Conservation (phyloP, 1,139 yeast species). For the Suhomyces wounanorum region DNA sequence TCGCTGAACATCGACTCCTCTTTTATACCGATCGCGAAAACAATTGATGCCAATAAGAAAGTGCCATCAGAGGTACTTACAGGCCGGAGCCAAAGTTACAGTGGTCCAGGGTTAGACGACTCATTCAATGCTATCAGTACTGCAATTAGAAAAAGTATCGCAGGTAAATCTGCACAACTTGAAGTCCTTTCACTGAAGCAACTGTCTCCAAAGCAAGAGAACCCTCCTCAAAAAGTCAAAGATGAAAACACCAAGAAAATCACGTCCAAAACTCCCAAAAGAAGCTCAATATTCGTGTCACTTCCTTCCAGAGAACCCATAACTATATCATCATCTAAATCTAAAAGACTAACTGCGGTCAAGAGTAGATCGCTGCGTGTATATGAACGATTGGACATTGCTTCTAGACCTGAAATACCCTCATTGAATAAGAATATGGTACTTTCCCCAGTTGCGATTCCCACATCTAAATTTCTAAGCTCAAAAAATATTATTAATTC, state of each 20-base stretch:
- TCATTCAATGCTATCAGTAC: conserved; percentile 40
- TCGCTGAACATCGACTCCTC: conserved; percentile 25
- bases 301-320: conserved; percentile 46
- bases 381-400: conserved; percentile 22
- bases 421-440: conserved; percentile 12
- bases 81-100: conserved; percentile 3
- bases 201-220: background rate
- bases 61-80: background rate
- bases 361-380: conserved; percentile 20
- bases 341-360: conserved; percentile 10
- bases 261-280: conserved; percentile 29
- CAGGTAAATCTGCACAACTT: conserved; percentile 27
- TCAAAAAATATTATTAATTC: background rate
- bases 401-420: conserved; percentile 16
- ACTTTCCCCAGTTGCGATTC: conserved; percentile 20
- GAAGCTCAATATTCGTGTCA: conserved; percentile 40
- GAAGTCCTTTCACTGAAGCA: background rate
- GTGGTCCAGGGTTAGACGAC: conserved; percentile 17
- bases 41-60: conserved; percentile 15
- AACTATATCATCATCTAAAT: conserved; percentile 18
- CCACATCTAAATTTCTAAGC: background rate
- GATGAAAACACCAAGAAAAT: conserved; percentile 2
- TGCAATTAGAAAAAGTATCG: conserved; percentile 42
- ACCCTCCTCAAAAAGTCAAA: background rate
- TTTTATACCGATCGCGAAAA: conserved; percentile 23